Conservation (phyloP, 192 early-diverging fungal genomes). For the Podochytrium sp. region DNA sequence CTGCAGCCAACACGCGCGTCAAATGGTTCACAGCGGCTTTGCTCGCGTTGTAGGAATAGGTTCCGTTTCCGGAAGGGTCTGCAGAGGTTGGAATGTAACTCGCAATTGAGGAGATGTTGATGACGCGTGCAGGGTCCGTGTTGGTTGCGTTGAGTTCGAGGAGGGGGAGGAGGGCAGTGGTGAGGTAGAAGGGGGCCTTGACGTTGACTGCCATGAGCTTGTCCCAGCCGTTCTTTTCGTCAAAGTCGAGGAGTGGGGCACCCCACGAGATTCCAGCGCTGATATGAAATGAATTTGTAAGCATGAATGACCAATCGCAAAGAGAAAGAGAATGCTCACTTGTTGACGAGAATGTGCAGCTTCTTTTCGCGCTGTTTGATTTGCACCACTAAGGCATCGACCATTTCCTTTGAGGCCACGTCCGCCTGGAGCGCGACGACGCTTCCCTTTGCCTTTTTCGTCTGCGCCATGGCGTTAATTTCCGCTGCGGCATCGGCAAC, state of each 20-base stretch:
- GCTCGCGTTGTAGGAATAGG: conserved; percentile 44
- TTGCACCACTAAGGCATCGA: conserved; percentile 57
- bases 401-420: conserved; percentile 62
- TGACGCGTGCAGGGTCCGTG: conserved; percentile 72
- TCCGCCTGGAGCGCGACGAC: conserved; percentile 79
- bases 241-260: conserved; percentile 36
- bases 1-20: conserved; percentile 46
- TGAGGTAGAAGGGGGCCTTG: conserved; percentile 50
- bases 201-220: conserved; percentile 82
- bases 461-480: conserved; percentile 60
- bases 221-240: conserved; percentile 61
- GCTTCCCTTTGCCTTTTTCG: conserved; percentile 53
- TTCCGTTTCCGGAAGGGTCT: conserved; percentile 43
- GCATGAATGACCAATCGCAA: too few species aligned
- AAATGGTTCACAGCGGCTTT: conserved; percentile 60
- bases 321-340: conserved; percentile 40
- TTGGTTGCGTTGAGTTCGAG: conserved; percentile 61
- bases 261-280: conserved; percentile 58
- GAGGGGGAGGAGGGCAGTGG: conserved; percentile 57
- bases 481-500: conserved; percentile 62
- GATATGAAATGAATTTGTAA: too few species aligned
- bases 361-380: conserved; percentile 60
- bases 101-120: conserved; percentile 76
- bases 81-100: conserved; percentile 39
- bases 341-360: conserved; percentile 87